Evolutionary conservation across 1,284 basidiomycete genomes (phyloP), one percentile per base, ranked within the genome.

Genomic region (Abortiporus biennis): DNA sequence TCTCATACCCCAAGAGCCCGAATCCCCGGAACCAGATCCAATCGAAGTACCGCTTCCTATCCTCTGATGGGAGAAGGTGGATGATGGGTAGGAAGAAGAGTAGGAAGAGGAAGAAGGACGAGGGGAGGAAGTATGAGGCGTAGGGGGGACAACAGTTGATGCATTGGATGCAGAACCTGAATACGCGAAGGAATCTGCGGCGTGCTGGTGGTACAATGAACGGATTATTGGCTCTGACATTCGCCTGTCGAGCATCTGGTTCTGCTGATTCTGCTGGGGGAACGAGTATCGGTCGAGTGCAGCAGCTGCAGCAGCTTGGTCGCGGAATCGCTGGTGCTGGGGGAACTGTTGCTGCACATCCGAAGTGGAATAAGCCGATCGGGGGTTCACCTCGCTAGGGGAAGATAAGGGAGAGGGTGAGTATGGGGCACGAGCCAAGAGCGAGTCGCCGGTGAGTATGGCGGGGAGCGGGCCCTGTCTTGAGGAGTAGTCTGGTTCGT

Each of bases 151-250:
- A 20, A 33, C 20, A 4, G 42, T 43, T 15, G 24, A 31, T 13
- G 22, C 40, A 15, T 15, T 43, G 40, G 30, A 33, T 2, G 42
- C 17, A 3, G 42, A 30, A 29, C 29, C 21, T 6, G 38, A 17
- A 15, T 40, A 40, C 5, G 15, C 21, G 9, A 38, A 38, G 6
- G 38, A 24, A 9, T 39, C 23, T 9, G 6, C 6, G 9, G 25
- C 27, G 20, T 17, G 25, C 11, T 15, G 13, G 23, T 15, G 19
- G 36, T 43, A 43, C 23, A 43, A n/a, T 3, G 35, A 43, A 9
- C 42, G 35, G 19, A 43, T 43, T 17, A 27, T 27, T 8, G 42
- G 42, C 22, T 43, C 42, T 20, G 32, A 36, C 35, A 43, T 36
- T 6, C 42, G 42, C 27, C 42, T 25, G 13, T 43, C 42, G 35